Evolutionary conservation across 139 green algal species (phyloP).

Genomic region (Chlorella vulgaris): DNA sequence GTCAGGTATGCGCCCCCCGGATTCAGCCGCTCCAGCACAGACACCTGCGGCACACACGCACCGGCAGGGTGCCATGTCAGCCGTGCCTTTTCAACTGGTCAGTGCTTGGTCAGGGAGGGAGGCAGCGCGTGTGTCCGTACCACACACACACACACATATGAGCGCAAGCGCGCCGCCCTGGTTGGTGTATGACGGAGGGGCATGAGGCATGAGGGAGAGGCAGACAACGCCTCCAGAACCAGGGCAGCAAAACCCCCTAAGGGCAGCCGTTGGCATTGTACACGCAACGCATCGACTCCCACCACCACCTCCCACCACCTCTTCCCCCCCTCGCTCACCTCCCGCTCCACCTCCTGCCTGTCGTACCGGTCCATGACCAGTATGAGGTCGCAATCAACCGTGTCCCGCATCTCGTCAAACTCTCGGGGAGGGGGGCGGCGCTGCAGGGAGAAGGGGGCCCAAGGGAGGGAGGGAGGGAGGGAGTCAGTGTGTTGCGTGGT

Average conservation of each 20-base stretch:
- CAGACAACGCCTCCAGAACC: too few species aligned
- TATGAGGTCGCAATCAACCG: conserved; percentile 60
- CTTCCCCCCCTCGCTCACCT: not conserved
- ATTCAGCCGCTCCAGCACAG: conserved; percentile 64
- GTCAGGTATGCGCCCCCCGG: conserved; percentile 48
- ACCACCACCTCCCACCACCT: not conserved
- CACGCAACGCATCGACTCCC: too few species aligned
- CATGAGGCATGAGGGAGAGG: too few species aligned
- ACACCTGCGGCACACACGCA: conserved; percentile 25
- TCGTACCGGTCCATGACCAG: conserved; percentile 71
- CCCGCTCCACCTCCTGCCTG: conserved; percentile 48
- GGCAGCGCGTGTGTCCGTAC: too few species aligned
- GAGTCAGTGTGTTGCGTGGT: not conserved
- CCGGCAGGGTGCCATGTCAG: not conserved
- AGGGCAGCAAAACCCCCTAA: too few species aligned
- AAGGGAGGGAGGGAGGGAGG: not conserved
- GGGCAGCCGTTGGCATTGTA: too few species aligned
- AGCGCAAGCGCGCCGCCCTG: too few species aligned
- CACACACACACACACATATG: too few species aligned
- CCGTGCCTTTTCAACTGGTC: not conserved
- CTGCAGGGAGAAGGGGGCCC: not conserved
- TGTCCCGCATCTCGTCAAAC: conserved; percentile 61
- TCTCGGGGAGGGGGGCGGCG: not conserved
- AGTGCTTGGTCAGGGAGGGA: too few species aligned
- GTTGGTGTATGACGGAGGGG: too few species aligned